Evolutionary conservation across 805 yeast species (phyloP).

Genomic region (Pichia californica): DNA sequence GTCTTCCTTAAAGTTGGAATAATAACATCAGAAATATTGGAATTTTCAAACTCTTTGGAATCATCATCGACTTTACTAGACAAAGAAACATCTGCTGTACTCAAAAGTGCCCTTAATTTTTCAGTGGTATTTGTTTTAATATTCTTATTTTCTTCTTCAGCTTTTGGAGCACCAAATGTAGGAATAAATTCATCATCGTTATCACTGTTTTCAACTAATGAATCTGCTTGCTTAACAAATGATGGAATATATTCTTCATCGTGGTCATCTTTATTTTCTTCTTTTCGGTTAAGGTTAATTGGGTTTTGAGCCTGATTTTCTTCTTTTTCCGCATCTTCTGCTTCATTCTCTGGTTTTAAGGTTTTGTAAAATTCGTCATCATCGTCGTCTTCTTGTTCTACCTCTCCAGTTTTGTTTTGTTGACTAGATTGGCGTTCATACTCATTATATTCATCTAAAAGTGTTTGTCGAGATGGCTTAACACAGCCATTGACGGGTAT

Average conservation of each 20-base stretch:
- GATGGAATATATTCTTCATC: slow-evolving; percentile 50
- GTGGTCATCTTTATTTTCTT: slow-evolving; percentile 4
- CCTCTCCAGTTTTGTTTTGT: slow-evolving; percentile 2
- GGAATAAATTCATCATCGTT: slow-evolving; percentile 47
- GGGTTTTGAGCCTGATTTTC: slow-evolving; percentile 16
- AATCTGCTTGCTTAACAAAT: slow-evolving; percentile 32
- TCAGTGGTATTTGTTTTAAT: slow-evolving; percentile 46
- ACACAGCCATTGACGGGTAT: slow-evolving; percentile 22
- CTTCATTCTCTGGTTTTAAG: slow-evolving; percentile 23
- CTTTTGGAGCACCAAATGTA: slow-evolving; percentile 35
- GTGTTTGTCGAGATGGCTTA: slow-evolving; percentile 14
- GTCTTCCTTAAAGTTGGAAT: slow-evolving; percentile 30
- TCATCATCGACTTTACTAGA: not conserved
- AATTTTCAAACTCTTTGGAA: too few species aligned
- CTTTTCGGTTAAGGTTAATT: slow-evolving; percentile 6
- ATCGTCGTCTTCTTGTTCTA: slow-evolving; percentile 11
- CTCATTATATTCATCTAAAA: slow-evolving; percentile 23
- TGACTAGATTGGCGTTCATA: too few species aligned
- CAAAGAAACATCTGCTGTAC: slow-evolving; percentile 28
- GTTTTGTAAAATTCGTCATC: slow-evolving; percentile 20
- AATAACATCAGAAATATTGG: not conserved
- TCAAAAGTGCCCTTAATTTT: slow-evolving; percentile 53
- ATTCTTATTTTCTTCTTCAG: not conserved
- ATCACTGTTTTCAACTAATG: slow-evolving; percentile 7
- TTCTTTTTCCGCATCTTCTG: slow-evolving; percentile 18